phyloP scores from a whole-genome alignment of 2,329 filamentous ascomycete species.

The Xylariaceae sp. region DNA sequence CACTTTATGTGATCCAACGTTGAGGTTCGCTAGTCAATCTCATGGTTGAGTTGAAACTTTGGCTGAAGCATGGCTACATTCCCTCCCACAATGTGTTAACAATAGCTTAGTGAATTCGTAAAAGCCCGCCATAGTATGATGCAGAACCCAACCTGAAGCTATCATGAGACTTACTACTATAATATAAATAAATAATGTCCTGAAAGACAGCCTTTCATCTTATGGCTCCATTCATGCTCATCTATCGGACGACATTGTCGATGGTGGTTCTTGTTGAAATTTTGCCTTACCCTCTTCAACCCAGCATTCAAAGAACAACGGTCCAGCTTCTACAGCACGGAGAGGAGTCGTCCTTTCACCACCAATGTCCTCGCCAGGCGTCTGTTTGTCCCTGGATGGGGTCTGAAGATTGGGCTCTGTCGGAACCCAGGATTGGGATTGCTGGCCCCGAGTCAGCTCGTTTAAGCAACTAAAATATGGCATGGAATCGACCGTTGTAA shows the following conservation, averaged over 20 bases:
- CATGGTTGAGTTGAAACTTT: background rate
- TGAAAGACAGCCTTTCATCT: background rate
- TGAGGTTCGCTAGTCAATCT: background rate
- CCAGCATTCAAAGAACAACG: constrained; percentile 63
- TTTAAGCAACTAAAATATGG: background rate
- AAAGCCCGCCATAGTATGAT: constrained; percentile 11
- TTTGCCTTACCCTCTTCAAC: constrained; percentile 52
- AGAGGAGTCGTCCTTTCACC: constrained; percentile 44
- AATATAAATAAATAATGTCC: background rate
- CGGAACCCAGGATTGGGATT: constrained; percentile 58
- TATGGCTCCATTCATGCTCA: background rate
- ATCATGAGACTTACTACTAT: constrained; percentile 3
- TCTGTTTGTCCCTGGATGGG: constrained; percentile 29
- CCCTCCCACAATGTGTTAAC: constrained; percentile 5
- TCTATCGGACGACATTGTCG: constrained; percentile 11
- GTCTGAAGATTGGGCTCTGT: constrained; percentile 45
- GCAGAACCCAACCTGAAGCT: background rate
- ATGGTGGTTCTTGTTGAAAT: constrained; percentile 22
- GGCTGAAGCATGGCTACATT: background rate
- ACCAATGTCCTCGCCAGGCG: constrained; percentile 33
- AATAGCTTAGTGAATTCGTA: constrained; percentile 8
- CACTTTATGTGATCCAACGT: constrained; percentile 25
- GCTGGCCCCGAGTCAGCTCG: constrained; percentile 33
- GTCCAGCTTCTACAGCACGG: constrained; percentile 50
- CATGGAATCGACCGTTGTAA: background rate